These are phyloP conservation scores for Chytriomyces hyalinus DNA, from an alignment of 192 early-diverging fungal genomes.

Conservation along the genomic window DNA sequence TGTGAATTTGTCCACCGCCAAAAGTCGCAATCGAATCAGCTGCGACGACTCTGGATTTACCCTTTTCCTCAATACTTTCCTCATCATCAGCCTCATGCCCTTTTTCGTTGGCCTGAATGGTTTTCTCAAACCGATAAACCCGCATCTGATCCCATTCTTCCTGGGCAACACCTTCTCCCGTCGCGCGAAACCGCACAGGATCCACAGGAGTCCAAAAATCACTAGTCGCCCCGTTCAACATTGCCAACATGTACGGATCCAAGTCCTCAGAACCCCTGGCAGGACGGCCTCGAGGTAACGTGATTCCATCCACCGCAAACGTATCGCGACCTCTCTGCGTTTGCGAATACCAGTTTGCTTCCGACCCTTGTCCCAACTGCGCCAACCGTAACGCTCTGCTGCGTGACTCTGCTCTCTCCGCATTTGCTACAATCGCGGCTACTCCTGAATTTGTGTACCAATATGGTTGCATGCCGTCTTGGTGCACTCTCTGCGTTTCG, in stretches of 20 bases:
- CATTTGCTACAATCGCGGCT: not conserved
- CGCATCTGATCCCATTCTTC: constrained; percentile 23
- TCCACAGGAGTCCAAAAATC: constrained; percentile 32
- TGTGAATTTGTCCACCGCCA: not conserved
- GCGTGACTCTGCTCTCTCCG: not conserved
- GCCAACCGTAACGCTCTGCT: not conserved
- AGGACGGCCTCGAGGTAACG: not conserved
- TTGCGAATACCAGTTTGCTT: not conserved
- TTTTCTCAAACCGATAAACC: constrained; percentile 7
- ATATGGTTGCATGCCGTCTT: not conserved
- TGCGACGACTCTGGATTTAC: not conserved
- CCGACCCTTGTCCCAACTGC: not conserved
- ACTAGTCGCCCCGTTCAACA: not conserved
- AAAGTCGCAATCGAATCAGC: not conserved
- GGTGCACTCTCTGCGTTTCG: not conserved
- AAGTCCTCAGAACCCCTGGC: not conserved
- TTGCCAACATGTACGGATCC: constrained; percentile 15
- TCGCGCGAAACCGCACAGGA: not conserved
- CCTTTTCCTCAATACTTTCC: not conserved
- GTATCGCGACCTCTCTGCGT: not conserved
- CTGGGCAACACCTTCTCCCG: constrained; percentile 8
- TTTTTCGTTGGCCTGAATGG: not conserved
- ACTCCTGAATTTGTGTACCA: not conserved
- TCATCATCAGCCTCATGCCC: not conserved
- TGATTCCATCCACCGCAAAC: not conserved